Evolutionary conservation across 2,329 filamentous ascomycete species (phyloP).

Genomic region (Rhexocercosporidium sp.): DNA sequence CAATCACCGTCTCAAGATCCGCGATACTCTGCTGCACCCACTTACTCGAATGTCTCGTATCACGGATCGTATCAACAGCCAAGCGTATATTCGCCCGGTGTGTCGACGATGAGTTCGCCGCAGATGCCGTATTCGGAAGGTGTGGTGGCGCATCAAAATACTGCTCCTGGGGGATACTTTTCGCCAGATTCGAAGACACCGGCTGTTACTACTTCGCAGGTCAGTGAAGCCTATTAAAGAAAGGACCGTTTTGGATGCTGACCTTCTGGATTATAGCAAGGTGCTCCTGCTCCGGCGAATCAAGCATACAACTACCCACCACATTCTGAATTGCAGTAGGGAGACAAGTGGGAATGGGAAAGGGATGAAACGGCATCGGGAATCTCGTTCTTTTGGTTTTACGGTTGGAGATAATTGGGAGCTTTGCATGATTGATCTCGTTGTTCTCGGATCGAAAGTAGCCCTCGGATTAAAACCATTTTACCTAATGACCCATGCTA

Average conservation of each 20-base stretch:
- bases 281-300: background rate
- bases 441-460: too few relatives aligned
- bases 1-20: slow-evolving; percentile 1
- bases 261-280: background rate
- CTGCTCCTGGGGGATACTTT: background rate
- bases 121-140: background rate
- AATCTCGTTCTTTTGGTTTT: too few relatives aligned
- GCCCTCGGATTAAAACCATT: too few relatives aligned
- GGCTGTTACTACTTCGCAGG: slow-evolving; percentile 2
- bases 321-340: background rate
- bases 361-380: background rate
- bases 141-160: background rate
- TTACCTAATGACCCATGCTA: too few relatives aligned
- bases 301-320: background rate
- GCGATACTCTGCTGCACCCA: slow-evolving; percentile 3
- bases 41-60: background rate
- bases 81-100: background rate
- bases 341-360: too few relatives aligned
- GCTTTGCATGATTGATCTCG: too few relatives aligned
- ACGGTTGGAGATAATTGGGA: too few relatives aligned
- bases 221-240: background rate
- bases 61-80: background rate
- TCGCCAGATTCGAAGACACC: background rate
- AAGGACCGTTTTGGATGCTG: background rate
- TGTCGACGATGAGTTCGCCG: background rate